These are phyloP conservation scores for Sugiyamaella neomexicana DNA, from an alignment of 1,139 yeast genomes.

Conservation along the genomic window DNA sequence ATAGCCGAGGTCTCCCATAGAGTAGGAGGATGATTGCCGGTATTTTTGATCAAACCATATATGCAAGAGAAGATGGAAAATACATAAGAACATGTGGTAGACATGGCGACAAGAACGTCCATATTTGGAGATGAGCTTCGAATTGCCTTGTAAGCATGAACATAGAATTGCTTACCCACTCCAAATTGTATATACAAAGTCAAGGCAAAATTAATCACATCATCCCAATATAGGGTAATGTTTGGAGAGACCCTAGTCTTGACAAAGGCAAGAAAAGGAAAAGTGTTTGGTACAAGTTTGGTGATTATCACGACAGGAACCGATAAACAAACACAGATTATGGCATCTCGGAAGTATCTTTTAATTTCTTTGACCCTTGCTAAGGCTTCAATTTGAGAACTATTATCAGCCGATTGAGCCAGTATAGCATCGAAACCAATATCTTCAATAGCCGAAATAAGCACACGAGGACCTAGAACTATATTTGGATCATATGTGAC, in stretches of 20 bases:
- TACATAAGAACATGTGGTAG: conserved; percentile 74
- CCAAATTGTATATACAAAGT: conserved; percentile 69
- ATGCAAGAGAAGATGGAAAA: conserved; percentile 68
- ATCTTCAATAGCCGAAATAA: conserved; percentile 52
- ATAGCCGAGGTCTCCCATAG: conserved; percentile 86
- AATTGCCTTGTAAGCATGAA: conserved; percentile 64
- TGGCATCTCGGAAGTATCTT: conserved; percentile 62
- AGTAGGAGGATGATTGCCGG: conserved; percentile 57
- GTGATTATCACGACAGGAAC: conserved; percentile 61
- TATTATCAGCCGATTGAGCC: conserved; percentile 47
- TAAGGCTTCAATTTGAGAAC: conserved; percentile 67
- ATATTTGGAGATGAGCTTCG: conserved; percentile 81
- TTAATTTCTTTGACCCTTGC: conserved; percentile 69
- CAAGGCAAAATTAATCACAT: conserved; percentile 61
- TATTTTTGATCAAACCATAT: conserved; percentile 43
- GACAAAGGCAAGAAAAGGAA: conserved; percentile 33
- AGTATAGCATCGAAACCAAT: conserved; percentile 53
- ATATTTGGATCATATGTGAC: conserved; percentile 48
- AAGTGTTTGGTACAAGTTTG: conserved; percentile 47
- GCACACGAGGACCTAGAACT: conserved; percentile 55
- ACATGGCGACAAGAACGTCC: conserved; percentile 87
- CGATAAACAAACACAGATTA: conserved; percentile 55
- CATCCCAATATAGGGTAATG: conserved; percentile 44
- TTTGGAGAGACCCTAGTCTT: conserved; percentile 27
- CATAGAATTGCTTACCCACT: conserved; percentile 63